Conservation (phyloP, 2,329 filamentous ascomycete genomes). For the Fusarium sp. region DNA sequence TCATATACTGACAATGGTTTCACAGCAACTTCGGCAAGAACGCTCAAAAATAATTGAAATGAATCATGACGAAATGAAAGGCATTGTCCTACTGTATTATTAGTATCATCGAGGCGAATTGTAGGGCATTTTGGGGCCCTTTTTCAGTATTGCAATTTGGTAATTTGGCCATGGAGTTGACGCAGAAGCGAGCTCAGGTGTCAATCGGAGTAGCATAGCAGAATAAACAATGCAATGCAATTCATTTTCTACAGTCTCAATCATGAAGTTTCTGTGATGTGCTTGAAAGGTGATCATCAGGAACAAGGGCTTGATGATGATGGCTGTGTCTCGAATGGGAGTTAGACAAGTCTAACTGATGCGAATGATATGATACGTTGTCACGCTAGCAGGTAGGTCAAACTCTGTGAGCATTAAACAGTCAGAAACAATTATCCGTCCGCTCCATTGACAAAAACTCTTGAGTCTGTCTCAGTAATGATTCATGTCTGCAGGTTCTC, state of each 20-base stretch:
- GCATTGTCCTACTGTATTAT: slow-evolving; percentile 13
- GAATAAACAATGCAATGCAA: slow-evolving; percentile 15
- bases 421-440: too few relatives aligned
- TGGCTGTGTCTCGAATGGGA: neutral
- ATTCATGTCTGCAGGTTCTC: neutral
- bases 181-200: slow-evolving; percentile 25
- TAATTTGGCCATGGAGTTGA: slow-evolving; percentile 13
- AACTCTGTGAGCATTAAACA: too few relatives aligned
- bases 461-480: too few relatives aligned
- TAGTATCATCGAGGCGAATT: slow-evolving; percentile 6
- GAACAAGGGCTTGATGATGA: neutral
- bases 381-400: too few relatives aligned
- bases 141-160: neutral
- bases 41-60: slow-evolving; percentile 45
- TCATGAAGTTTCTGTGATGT: neutral
- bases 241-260: neutral
- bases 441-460: too few relatives aligned
- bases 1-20: slow-evolving; percentile 2
- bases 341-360: neutral
- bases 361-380: too few relatives aligned
- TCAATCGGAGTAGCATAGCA: slow-evolving; percentile 23
- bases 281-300: neutral
- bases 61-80: slow-evolving; percentile 8
- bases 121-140: neutral
- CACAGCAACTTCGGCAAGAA: slow-evolving; percentile 53